Evolutionary conservation across 192 early-diverging fungal genomes (phyloP), one percentile per base, ranked within the genome.

Genomic region (Coemansia sp.): DNA sequence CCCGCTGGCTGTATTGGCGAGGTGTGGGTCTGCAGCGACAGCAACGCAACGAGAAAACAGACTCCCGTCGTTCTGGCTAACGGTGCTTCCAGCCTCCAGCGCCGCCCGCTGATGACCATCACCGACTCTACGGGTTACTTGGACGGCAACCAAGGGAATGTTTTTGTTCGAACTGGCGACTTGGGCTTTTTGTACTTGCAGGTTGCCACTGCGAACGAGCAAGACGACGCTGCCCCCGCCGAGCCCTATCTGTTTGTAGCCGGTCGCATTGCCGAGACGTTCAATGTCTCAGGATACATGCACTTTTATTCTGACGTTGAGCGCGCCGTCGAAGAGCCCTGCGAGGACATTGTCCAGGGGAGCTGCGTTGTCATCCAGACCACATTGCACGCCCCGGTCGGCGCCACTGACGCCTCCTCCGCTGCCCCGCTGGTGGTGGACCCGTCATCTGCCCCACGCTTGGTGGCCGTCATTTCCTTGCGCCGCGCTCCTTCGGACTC

Each of bases 131-230:
- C 68, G 6, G 81, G 64, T 6, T 57, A 67, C 6, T 82, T 95
- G 31, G 84, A 87, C 6, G 89, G 89, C 31, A 75, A 85, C 27
- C 80, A 87, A 70, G 78, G 81, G 17, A 70, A 83, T 48, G 84
- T 66, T 54, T 95, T 92, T 82, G 86, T 91, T 59, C 86, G 91
- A 34, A 93, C 94, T 0, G 94, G 94, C 19, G 92, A 93, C 73
- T 68, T 90, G 42, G 94, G 94, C 6, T 95, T 95, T 70, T 61
- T 95, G 39, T 92, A 91, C 81, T 87, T 89, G 54, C 88, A 93
- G n/a, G 78, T 88, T 11, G 78, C 72, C 37, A 33, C 60, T n/a
- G 70, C 72, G 10, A 75, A 63, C 27, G 70, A 85, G 42, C 87
- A 85, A 46, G 81, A 85, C 34, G 89, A 63, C 53, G 50, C 83